These are phyloP conservation scores for Salvia hispanica DNA, from an alignment of 257 asterid genomes.

Conservation along the genomic window DNA sequence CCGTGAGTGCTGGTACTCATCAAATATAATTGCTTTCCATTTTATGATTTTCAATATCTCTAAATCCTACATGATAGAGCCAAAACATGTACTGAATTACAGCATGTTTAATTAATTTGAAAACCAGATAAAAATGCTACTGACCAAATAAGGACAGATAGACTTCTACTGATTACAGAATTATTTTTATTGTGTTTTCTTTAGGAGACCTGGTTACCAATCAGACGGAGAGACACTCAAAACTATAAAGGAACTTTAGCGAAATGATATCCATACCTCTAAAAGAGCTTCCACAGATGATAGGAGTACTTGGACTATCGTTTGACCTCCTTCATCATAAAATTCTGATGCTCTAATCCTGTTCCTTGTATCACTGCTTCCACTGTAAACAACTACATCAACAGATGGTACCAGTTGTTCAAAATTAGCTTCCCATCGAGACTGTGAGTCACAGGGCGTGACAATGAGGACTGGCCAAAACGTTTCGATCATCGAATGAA, in stretches of 20 bases:
- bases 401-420: constrained; percentile 57
- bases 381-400: constrained; percentile 60
- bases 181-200: not conserved
- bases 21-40: constrained; percentile 65
- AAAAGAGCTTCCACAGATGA: constrained; percentile 50
- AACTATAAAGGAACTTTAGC: constrained; percentile 9
- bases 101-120: not conserved
- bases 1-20: constrained; percentile 47
- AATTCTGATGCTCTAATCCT: constrained; percentile 62
- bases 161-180: constrained; percentile 12
- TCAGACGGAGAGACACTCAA: constrained; percentile 11
- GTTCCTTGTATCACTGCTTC: constrained; percentile 49
- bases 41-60: constrained; percentile 43
- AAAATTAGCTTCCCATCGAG: constrained; percentile 71
- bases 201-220: constrained; percentile 4
- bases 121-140: constrained; percentile 19
- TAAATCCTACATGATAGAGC: constrained; percentile 53
- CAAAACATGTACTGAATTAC: constrained; percentile 18
- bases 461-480: constrained; percentile 60
- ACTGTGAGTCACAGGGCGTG: constrained; percentile 42
- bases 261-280: constrained; percentile 47
- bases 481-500: constrained; percentile 47
- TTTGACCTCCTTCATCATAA: constrained; percentile 49
- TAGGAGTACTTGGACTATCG: constrained; percentile 57
- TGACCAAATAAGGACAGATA: constrained; percentile 9